Evolutionary conservation across 1,284 basidiomycete genomes (phyloP), one percentile per base, ranked within the genome.

Genomic region (Exsudoporus floridanus): DNA sequence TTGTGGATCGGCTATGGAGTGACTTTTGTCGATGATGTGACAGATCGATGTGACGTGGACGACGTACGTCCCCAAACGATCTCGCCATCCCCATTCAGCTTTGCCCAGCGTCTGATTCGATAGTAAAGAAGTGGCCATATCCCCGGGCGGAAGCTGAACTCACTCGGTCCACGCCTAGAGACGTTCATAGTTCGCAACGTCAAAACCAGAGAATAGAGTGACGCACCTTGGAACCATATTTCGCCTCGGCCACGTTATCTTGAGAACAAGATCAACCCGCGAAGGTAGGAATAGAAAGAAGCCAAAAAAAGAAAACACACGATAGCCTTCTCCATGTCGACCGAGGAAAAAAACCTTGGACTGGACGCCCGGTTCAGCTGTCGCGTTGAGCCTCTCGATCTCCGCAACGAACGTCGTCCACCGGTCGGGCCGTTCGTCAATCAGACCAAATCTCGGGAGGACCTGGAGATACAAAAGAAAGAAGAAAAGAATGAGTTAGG

Each of bases 11-110:
- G 92, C 88, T 82, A 40, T 34, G 45, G 42, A 4, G n/a, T 3
- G 28, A 30, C 23, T 43, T 18, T 45, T 19, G 35, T 49, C 49
- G 31, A 23, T 50, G 53, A 12, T 12, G 25, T 18, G n/a, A 13
- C 13, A 5, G 16, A 21, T 2, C n/a, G 2, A 27, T 1, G 28
- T 5, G 7, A 25, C 5, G 27, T 28, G 13, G 48, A 50, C 1
- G 25, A 80, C 85, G 63, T 63, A 85, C 86, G 90, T 31, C 90
- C 91, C 91, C 92, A 94, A 1, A 74, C 76, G 10, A 92, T 73
- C 49, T 87, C 79, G 12, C 76, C 87, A 60, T 95, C 88, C 0
- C 83, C 83, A 42, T 86, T 73, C 19, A 87, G 64, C 60, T 80
- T 83, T 0, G 89, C 80, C 84, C 85, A 94, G 60, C 88, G 70